Base-by-base conservation (phyloP, 2,329 filamentous ascomycete species). In the Albifimbria verrucaria region DNA sequence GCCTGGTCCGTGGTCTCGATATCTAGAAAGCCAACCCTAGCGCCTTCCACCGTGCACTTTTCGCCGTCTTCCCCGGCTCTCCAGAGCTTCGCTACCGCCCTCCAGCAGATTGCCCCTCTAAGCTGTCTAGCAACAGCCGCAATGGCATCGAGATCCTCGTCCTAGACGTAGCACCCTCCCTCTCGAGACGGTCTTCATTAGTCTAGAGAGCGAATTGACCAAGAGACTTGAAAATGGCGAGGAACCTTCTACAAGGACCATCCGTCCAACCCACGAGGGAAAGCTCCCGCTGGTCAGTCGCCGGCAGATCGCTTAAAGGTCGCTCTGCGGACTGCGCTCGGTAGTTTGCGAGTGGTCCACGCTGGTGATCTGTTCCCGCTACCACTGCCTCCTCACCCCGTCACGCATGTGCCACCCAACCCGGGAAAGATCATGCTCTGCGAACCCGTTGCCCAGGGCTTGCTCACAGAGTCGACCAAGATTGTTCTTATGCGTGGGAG, bases 361-460 rank as follows among this genome's bases (percentile, higher is more conserved):
- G 80, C 85, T 1, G 92, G 92, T 20, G 93, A 97, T 68, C 70
- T 93, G 49, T 86, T 89, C 56, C 81, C 82, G 10, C 75, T 99
- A 41, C 89, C 90, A 12, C 77, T 97, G 24, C 84, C 89, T 9
- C 83, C 91, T 2, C 92, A 97, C 70, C 88, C 92, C 12, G 87
- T 96, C 57, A 96, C 92, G 9, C 91, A 96, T 70, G 83, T 89
- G 18, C 85, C 90, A 22, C 83, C 91, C 15, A 90, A 90, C 42
- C 91, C 92, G 0, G 94, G 90, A 42, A 92, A 88, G 71, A 89
- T 97, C 55, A 86, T 90, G 47, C 84, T 95, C n/a, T 97, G 92
- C 67, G 94, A 99, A 68, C 94, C 94, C 9, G 92, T 97, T 17
- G 85, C 90, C 6, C 94, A 99, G 70, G 94, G 94, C 9, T 70